Conservation (phyloP, 176 grass and related monocot species). For the Echinochloa phyllopogon region DNA sequence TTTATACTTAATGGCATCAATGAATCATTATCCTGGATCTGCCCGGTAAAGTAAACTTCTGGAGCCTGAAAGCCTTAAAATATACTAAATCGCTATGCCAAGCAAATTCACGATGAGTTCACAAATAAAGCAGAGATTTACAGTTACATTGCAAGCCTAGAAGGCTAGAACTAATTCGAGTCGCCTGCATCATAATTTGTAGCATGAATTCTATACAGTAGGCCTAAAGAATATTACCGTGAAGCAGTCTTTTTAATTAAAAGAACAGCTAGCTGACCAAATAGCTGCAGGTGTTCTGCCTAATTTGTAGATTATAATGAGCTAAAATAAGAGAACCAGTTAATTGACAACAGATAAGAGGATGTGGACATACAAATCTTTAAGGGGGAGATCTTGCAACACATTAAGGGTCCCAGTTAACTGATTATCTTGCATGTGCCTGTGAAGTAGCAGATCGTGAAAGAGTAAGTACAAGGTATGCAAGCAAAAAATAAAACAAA, state of each 20-base stretch:
- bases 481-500: constrained; percentile 30
- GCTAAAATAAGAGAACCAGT: constrained; percentile 28
- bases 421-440: constrained; percentile 82
- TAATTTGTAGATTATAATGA: background rate
- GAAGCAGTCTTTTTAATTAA: constrained; percentile 23
- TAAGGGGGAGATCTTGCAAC: constrained; percentile 86
- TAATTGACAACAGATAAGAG: constrained; percentile 31
- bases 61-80: background rate
- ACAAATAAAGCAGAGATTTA: constrained; percentile 8
- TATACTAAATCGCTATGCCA: background rate
- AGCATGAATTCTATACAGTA: constrained; percentile 10
- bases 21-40: too few relatives aligned
- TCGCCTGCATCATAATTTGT: background rate
- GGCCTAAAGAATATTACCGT: constrained; percentile 11
- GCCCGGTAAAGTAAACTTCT: background rate
- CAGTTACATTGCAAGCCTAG: background rate
- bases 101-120: constrained; percentile 25
- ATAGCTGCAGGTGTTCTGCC: constrained; percentile 20
- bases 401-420: constrained; percentile 78
- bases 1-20: too few relatives aligned
- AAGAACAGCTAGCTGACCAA: constrained; percentile 12
- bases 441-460: constrained; percentile 46
- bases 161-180: constrained; percentile 17
- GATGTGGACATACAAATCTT: constrained; percentile 80
- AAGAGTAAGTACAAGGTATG: constrained; percentile 25